Evolutionary conservation across 202 grass and related monocot genomes (phyloP), one percentile per base, ranked within the genome.

Genomic region (Elaeis oleifera): DNA sequence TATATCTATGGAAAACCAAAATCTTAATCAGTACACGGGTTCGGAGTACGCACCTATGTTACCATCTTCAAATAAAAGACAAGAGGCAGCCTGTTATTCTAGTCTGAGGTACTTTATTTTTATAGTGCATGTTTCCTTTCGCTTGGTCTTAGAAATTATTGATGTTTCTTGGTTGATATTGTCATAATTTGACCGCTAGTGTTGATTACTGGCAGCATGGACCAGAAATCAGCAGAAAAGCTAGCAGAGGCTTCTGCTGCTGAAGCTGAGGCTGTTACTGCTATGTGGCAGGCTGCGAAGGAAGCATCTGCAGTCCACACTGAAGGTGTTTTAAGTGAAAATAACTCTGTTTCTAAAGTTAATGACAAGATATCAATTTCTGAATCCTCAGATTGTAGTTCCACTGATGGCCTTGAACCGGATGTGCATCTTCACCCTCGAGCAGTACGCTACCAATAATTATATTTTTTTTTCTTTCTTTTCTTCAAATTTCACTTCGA

Each of bases 251-350:
- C 94, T 64, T 97, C 94, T 68, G 76, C 84, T 77, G 94, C 85
- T 16, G 94, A 97, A 77, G 94, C 94, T 72, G 94, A 97, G 83
- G 94, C 88, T 71, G 87, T 86, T 69, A 97, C 88, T 65, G 88
- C 88, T 69, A 88, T 75, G 32, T 97, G 94, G 94, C 76, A 74
- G 81, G 84, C 84, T 74, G 85, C 82, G 55, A 92, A 74, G 64
- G 88, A 92, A 76, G 85, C 94, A 62, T 97, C 88, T 57, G 52
- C 54, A 22, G 81, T 74, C 32, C 89, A 85, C 78, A 88, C 85
- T 65, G 89, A 95, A 63, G 89, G 84, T 48, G 74, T 84, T 58
- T 92, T 88, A 66, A 88, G 89, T 72, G 88, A 86, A 81, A 83
- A 89, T 52, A 84, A 87, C 51, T 85, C 77, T 3, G 82, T 83